Conservation (phyloP, 495 filamentous ascomycete species). For the Podospora fimiseda region DNA sequence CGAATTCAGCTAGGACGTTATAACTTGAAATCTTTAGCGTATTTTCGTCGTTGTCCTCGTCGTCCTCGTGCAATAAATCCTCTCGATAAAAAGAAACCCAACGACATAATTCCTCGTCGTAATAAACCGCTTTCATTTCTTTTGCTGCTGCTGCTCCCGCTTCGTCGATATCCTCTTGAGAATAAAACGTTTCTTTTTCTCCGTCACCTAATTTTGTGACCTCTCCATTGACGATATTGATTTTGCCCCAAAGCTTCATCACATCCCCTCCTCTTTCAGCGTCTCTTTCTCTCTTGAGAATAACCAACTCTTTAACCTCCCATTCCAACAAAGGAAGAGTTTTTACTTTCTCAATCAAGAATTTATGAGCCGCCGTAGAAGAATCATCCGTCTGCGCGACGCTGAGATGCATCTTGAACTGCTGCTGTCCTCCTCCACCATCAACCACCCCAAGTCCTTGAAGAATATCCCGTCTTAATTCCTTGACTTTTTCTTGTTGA, state of each 20-base stretch:
- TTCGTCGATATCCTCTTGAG: conserved; percentile 1
- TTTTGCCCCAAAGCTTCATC: conserved; percentile 45
- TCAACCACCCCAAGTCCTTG: conserved; percentile 15
- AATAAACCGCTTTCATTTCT: conserved; percentile 8
- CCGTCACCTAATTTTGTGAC: conserved; percentile 13
- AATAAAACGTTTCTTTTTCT: conserved; percentile 18
- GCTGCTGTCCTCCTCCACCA: background rate
- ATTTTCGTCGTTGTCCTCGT: conserved; percentile 1
- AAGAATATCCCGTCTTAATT: conserved; percentile 12
- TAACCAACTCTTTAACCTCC: conserved; percentile 35
- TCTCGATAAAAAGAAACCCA: conserved; percentile 18
- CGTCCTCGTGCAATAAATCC: background rate
- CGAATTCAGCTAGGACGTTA: conserved; percentile 51
- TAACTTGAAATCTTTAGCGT: conserved; percentile 43
- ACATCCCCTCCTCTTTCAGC: too few relatives aligned
- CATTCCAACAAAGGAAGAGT: conserved; percentile 36
- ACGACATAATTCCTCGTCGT: conserved; percentile 19
- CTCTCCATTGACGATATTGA: conserved; percentile 34
- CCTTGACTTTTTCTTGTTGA: background rate
- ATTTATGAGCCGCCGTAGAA: conserved; percentile 29
- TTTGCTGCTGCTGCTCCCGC: background rate
- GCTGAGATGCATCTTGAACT: conserved; percentile 44
- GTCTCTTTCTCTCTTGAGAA: conserved; percentile 42
- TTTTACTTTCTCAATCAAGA: conserved; percentile 38
- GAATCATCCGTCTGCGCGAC: conserved; percentile 46